phyloP scores from a whole-genome alignment of 225 moss, liverwort and hornwort species.

The Straminergon stramineum region DNA sequence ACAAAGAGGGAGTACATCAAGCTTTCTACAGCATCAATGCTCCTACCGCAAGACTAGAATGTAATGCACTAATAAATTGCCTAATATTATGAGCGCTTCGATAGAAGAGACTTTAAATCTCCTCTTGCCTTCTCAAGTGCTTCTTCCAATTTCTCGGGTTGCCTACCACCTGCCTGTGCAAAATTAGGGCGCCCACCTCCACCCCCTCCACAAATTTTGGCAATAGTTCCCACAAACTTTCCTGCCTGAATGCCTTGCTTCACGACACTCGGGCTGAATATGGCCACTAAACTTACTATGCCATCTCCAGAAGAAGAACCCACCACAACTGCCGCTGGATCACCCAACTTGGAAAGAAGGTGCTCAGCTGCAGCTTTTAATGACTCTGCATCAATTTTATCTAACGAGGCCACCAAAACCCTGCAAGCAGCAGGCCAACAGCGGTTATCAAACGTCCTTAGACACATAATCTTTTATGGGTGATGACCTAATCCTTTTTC shows the following conservation, averaged over 20 bases:
- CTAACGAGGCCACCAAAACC: conserved; percentile 62
- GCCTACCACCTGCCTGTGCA: conserved; percentile 84
- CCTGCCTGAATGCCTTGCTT: conserved; percentile 72
- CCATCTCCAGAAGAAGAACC: conserved; percentile 68
- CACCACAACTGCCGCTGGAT: conserved; percentile 77
- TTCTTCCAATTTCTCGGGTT: conserved; percentile 71
- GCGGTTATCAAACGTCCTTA: neutral
- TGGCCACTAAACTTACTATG: conserved; percentile 67
- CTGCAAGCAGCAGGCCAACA: conserved; percentile 21
- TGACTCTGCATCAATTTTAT: conserved; percentile 60
- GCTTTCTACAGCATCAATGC: neutral
- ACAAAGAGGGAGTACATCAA: neutral
- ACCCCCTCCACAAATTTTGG: conserved; percentile 73
- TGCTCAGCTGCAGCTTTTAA: conserved; percentile 76
- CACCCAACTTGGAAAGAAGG: conserved; percentile 65
- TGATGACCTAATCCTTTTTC: neutral
- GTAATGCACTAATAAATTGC: neutral
- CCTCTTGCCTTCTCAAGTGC: conserved; percentile 56
- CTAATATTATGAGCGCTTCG: conserved; percentile 14
- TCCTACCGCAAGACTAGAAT: neutral
- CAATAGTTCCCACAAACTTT: conserved; percentile 69
- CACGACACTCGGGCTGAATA: conserved; percentile 70
- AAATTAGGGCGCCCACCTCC: conserved; percentile 89
- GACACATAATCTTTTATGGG: too few species aligned
- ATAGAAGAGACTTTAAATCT: conserved; percentile 43